These are phyloP conservation scores for Ophiosphaerella narmari DNA, from an alignment of 2,329 filamentous ascomycete species.

Conservation along the genomic window DNA sequence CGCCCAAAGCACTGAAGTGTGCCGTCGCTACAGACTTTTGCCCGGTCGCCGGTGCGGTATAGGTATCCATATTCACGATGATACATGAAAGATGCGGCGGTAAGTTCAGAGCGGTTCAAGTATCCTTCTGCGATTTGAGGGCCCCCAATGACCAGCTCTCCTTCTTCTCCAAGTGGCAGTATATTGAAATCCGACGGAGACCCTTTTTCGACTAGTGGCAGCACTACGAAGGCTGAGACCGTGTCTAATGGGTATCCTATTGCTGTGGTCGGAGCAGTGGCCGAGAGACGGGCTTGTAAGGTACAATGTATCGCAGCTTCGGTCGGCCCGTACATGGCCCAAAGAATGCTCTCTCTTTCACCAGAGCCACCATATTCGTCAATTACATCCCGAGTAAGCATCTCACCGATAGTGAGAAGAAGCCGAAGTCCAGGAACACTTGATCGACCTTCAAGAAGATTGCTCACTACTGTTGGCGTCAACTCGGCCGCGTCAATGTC, in stretches of 20 bases:
- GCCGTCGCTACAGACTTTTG: conserved; percentile 68
- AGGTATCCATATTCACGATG: conserved; percentile 67
- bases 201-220: conserved; percentile 44
- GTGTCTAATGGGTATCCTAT: conserved; percentile 82
- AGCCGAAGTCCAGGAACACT: conserved; percentile 71
- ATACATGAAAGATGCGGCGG: conserved; percentile 70
- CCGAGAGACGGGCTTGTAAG: conserved; percentile 66
- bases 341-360: conserved; percentile 67
- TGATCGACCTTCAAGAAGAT: conserved; percentile 69
- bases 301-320: conserved; percentile 93
- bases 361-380: conserved; percentile 73
- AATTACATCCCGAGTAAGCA: conserved; percentile 79
- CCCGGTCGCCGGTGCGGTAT: conserved; percentile 87
- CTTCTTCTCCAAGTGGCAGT: conserved; percentile 68
- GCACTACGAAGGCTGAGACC: conserved; percentile 75
- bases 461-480: conserved; percentile 84
- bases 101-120: conserved; percentile 79
- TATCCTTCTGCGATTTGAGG: conserved; percentile 80
- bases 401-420: conserved; percentile 88
- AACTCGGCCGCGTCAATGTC: conserved; percentile 83
- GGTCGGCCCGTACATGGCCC: conserved; percentile 94
- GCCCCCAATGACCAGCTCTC: conserved; percentile 82
- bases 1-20: conserved; percentile 83
- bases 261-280: conserved; percentile 63
- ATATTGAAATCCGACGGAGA: conserved; percentile 51